These are phyloP conservation scores for Suhomyces terraborum DNA, from an alignment of 1,139 yeast genomes.

Conservation along the genomic window DNA sequence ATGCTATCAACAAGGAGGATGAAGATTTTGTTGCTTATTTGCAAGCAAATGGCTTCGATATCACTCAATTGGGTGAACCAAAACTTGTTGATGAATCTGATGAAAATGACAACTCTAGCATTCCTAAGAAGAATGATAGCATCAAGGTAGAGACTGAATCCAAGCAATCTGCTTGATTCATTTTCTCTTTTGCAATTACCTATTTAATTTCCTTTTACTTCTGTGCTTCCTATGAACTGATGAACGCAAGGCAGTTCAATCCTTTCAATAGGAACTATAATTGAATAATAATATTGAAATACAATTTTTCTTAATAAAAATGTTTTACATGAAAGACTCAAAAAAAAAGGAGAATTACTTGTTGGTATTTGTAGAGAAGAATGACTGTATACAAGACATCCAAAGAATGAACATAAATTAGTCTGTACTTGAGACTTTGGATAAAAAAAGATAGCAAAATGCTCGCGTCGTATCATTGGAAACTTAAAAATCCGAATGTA, in stretches of 20 bases:
- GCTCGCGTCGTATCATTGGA: too few species aligned
- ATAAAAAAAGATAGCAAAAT: too few species aligned
- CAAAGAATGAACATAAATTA: too few species aligned
- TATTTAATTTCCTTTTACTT: background rate
- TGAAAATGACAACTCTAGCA: background rate
- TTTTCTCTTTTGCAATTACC: background rate
- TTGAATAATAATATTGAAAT: background rate
- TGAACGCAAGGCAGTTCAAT: too few species aligned
- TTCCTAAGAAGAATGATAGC: slow-evolving; percentile 8
- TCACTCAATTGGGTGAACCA: slow-evolving; percentile 48
- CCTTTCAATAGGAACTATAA: background rate
- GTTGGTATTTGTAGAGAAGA: too few species aligned
- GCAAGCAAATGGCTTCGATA: slow-evolving; percentile 58
- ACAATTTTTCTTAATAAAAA: background rate
- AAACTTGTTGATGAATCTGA: slow-evolving; percentile 18
- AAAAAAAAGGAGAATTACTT: too few species aligned
- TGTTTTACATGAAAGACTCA: too few species aligned
- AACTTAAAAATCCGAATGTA: too few species aligned
- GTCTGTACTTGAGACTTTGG: too few species aligned
- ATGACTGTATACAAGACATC: too few species aligned
- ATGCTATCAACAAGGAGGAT: slow-evolving; percentile 80
- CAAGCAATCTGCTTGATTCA: slow-evolving; percentile 8
- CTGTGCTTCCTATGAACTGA: background rate
- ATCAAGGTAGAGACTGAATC: slow-evolving; percentile 13
- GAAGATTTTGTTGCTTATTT: slow-evolving; percentile 66